Conservation (phyloP, 2,329 filamentous ascomycete genomes). For the Hymenotorrendiella dingleyae region DNA sequence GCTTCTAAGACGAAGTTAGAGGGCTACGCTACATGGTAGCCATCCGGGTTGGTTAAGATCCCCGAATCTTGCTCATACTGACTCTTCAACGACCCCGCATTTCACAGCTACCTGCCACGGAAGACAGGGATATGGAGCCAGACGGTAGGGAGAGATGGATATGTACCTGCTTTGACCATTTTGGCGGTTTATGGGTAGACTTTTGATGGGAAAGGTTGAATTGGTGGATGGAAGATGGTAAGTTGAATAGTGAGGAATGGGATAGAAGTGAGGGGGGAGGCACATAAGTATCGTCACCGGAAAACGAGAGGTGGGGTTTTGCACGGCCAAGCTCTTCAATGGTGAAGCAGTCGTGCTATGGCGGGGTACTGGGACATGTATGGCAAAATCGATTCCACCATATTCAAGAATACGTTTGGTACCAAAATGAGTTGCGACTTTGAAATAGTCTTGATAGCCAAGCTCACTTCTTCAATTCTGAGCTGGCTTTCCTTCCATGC, state of each 20-base stretch:
- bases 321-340: too few species aligned
- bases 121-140: background rate
- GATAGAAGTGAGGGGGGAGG: too few species aligned
- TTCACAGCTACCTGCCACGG: slow-evolving; percentile 16
- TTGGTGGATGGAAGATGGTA: background rate
- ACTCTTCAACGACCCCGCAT: slow-evolving; percentile 37
- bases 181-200: slow-evolving; percentile 57
- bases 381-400: too few species aligned
- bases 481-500: too few species aligned
- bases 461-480: too few species aligned
- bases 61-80: slow-evolving; percentile 54
- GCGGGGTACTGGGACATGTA: too few species aligned
- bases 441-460: too few species aligned
- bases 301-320: too few species aligned
- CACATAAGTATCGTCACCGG: too few species aligned
- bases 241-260: background rate
- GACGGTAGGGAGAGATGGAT: slow-evolving; percentile 8
- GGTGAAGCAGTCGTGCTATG: too few species aligned
- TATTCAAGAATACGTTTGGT: too few species aligned
- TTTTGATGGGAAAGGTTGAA: slow-evolving; percentile 10
- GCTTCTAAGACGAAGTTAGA: slow-evolving; percentile 16
- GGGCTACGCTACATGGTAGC: slow-evolving; percentile 27
- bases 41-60: slow-evolving; percentile 40
- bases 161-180: slow-evolving; percentile 98
- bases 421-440: too few species aligned